These are phyloP conservation scores for Coemansia sp. DNA, from an alignment of 192 early-diverging fungal species.

Conservation along the genomic window DNA sequence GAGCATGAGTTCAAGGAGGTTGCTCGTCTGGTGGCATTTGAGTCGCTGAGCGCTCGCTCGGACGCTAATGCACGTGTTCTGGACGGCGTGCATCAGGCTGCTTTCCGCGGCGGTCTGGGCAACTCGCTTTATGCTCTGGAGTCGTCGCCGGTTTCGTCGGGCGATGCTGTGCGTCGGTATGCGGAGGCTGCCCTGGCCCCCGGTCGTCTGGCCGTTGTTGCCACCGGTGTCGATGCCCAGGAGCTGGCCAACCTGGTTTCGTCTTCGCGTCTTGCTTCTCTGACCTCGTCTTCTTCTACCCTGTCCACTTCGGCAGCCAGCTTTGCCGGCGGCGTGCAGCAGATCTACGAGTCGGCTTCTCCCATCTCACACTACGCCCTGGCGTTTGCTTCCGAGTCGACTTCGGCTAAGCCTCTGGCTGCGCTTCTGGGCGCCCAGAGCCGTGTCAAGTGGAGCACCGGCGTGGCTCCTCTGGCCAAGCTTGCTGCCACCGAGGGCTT, in stretches of 20 bases:
- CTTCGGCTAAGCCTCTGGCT: constrained; percentile 64
- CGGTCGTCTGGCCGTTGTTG: constrained; percentile 81
- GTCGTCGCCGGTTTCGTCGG: constrained; percentile 61
- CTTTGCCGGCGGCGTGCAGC: constrained; percentile 84
- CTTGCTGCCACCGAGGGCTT: constrained; percentile 60
- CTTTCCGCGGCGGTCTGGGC: constrained; percentile 93
- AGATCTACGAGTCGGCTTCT: constrained; percentile 65
- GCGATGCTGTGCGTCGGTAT: constrained; percentile 72
- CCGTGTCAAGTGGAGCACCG: constrained; percentile 67
- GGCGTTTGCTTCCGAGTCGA: constrained; percentile 78
- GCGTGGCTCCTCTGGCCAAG: constrained; percentile 64
- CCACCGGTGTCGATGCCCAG: constrained; percentile 74
- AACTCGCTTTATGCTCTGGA: constrained; percentile 86
- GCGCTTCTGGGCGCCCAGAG: constrained; percentile 62
- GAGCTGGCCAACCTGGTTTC: constrained; percentile 69
- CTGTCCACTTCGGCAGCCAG: constrained; percentile 49
- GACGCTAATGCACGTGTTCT: constrained; percentile 66
- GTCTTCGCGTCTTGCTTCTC: constrained; percentile 53
- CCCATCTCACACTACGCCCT: constrained; percentile 69
- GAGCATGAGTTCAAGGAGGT: constrained; percentile 85
- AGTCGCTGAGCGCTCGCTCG: constrained; percentile 65
- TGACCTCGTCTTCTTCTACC: constrained; percentile 31
- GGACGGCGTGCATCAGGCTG: constrained; percentile 83
- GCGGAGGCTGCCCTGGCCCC: constrained; percentile 69
- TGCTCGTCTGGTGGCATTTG: constrained; percentile 59